Conservation (phyloP, 2,329 filamentous ascomycete species). For the Cryphonectria carpinicola region DNA sequence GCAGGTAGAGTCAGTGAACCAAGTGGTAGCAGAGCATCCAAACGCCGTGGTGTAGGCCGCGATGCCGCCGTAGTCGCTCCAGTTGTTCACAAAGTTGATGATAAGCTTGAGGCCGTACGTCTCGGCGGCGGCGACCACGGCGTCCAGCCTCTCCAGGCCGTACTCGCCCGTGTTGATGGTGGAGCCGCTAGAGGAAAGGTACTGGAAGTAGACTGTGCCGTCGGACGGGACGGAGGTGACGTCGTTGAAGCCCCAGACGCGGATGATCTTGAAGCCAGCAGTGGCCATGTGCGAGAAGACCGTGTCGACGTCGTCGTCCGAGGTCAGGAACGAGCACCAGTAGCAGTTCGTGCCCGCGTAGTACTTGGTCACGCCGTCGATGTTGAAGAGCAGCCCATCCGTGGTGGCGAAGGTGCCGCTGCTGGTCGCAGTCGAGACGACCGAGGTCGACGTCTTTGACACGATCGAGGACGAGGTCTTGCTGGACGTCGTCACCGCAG, state of each 20-base stretch:
- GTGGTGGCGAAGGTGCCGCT: constrained; percentile 32
- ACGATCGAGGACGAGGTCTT: constrained; percentile 15
- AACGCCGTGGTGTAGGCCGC: constrained; percentile 62
- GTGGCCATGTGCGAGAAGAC: constrained; percentile 43
- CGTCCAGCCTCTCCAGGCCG: constrained; percentile 67
- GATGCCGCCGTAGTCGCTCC: constrained; percentile 70
- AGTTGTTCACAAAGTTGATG: constrained; percentile 70
- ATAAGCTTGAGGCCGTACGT: constrained; percentile 64
- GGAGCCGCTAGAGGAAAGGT: constrained; percentile 50
- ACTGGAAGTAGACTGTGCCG: constrained; percentile 54
- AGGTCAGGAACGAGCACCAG: constrained; percentile 56
- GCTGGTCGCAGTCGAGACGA: constrained; percentile 23
- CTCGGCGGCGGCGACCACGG: constrained; percentile 64
- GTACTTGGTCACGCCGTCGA: constrained; percentile 48
- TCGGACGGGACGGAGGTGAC: constrained; percentile 46
- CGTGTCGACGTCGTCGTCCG: constrained; percentile 47
- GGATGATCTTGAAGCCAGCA: constrained; percentile 52
- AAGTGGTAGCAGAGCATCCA: constrained; percentile 55
- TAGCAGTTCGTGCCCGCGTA: constrained; percentile 58
- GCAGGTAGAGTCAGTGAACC: constrained; percentile 58
- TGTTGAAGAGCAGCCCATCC: constrained; percentile 41
- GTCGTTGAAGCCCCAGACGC: constrained; percentile 67
- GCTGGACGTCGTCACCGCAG: constrained; percentile 3
- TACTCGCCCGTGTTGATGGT: constrained; percentile 65
- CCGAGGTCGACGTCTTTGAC: constrained; percentile 19